Base-by-base conservation (phyloP, 805 yeast genomes). In the Candida krabiensis region DNA sequence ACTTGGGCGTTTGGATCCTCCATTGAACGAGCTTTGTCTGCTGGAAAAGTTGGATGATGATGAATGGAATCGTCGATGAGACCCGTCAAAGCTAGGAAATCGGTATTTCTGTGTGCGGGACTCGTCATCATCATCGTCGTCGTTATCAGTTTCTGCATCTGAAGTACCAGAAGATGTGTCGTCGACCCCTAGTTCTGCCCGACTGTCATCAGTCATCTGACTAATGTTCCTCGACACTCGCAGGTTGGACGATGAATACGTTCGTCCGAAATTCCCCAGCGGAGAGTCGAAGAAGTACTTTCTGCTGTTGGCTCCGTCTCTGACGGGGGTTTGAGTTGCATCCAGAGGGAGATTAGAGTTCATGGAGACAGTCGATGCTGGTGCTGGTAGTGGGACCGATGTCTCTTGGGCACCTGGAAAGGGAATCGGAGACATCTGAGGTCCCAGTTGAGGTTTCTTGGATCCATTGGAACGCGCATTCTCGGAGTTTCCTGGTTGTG, bases 231-330 rank as follows among this genome's bases (percentile, higher is more conserved):
- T 29, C 9, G 50, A 47, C 12, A 49, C 48, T 13, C 56, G 41
- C 21, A 51, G 30, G 15, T 41, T 44, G 4, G 52, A 47, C 4
- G 54, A 41, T 2, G 54, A 43, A 28, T 47, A 45, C 2, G 52
- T 30, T 15, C 44, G 46, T 9, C 50, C 47, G 28, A 49, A 38
- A 17, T 41, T 37, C 26, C 37, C 37, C 35, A 49, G 41, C 17
- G 55, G 55, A 0, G 55, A 49, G 30, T 51, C 55, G 33, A 51
- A 51, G 36, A 41, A 41, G 33, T 43, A 35, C 31, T 34, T 43
- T 14, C 37, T 28, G 17, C 30, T 8, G 4, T 25, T 16, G 33
- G 11, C 16, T n/a, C n/a, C n/a, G n/a, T n/a, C n/a, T n/a, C n/a
- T n/a, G n/a, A n/a, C n/a, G n/a, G n/a, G n/a, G n/a, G n/a, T n/a